Evolutionary conservation across 148 eudicot genomes (phyloP).

Genomic region (Pharnaceum exiguum): DNA sequence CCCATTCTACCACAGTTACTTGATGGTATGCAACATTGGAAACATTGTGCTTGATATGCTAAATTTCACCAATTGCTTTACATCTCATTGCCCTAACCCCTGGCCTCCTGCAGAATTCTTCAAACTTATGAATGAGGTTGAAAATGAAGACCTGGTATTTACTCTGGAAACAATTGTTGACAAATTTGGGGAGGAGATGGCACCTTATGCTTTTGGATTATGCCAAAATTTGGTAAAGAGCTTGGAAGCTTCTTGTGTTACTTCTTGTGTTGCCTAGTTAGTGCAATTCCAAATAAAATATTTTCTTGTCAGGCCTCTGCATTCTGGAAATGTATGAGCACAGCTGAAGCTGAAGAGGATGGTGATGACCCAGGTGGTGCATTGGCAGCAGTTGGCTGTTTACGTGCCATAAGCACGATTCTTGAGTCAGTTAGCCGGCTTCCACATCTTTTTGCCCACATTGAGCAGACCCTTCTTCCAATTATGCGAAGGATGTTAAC

Average conservation of each 20-base stretch:
- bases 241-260: neutral
- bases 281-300: neutral
- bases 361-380: conserved; percentile 96
- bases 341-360: conserved; percentile 90
- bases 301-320: conserved; percentile 67
- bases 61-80: neutral
- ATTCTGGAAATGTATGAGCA: conserved; percentile 92
- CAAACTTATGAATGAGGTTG: conserved; percentile 98
- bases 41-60: neutral
- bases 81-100: neutral
- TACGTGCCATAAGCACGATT: conserved; percentile 98
- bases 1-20: conserved; percentile 95
- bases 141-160: conserved; percentile 98
- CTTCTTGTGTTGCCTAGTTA: neutral
- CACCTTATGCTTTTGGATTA: conserved; percentile 95
- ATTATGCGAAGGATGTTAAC: conserved; percentile 98
- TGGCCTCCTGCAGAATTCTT: conserved; percentile 60
- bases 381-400: conserved; percentile 98
- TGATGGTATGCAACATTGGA: conserved; percentile 51
- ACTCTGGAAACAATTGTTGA: conserved; percentile 99
- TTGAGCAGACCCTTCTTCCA: conserved; percentile 91
- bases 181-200: conserved; percentile 99
- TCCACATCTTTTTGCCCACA: conserved; percentile 72
- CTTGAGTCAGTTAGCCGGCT: conserved; percentile 94
- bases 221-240: conserved; percentile 92